phyloP scores from a whole-genome alignment of 176 grass and related monocot species.

The Oryza officinalis region DNA sequence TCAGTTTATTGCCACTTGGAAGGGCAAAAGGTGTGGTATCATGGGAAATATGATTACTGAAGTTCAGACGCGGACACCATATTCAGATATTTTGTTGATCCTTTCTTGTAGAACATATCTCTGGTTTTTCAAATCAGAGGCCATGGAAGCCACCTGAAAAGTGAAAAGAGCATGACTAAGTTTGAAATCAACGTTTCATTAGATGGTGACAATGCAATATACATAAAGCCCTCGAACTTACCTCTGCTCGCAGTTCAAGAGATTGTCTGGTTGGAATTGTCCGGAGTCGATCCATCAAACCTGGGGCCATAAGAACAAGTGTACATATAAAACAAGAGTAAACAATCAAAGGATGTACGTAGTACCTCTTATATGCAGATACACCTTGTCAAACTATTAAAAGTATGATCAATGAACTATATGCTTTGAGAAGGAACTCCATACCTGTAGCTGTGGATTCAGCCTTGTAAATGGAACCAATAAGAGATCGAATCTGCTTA shows the following conservation, averaged over 20 bases:
- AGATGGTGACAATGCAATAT: not conserved
- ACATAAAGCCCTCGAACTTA: constrained; percentile 16
- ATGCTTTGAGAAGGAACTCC: constrained; percentile 21
- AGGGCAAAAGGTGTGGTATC: not conserved
- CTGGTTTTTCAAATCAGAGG: constrained; percentile 72
- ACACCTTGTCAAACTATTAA: not conserved
- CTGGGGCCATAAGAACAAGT: constrained; percentile 34
- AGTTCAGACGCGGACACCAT: constrained; percentile 77
- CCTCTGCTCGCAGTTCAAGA: constrained; percentile 87
- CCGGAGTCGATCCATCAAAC: constrained; percentile 80
- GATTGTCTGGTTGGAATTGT: constrained; percentile 81
- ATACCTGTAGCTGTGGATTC: constrained; percentile 84
- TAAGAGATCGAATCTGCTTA: constrained; percentile 77
- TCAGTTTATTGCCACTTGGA: constrained; percentile 41
- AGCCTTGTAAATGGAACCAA: constrained; percentile 77
- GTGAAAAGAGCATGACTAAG: constrained; percentile 10
- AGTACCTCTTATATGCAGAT: not conserved
- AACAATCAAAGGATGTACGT: not conserved
- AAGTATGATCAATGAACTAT: not conserved
- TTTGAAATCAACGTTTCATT: constrained; percentile 10
- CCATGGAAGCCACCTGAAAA: constrained; percentile 90
- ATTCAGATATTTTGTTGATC: constrained; percentile 86
- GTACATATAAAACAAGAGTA: not conserved
- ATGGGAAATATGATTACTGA: not conserved
- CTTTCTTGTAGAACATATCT: constrained; percentile 66